phyloP scores from a whole-genome alignment of 768 basidiomycete genomes.

The Nidularia sp. region DNA sequence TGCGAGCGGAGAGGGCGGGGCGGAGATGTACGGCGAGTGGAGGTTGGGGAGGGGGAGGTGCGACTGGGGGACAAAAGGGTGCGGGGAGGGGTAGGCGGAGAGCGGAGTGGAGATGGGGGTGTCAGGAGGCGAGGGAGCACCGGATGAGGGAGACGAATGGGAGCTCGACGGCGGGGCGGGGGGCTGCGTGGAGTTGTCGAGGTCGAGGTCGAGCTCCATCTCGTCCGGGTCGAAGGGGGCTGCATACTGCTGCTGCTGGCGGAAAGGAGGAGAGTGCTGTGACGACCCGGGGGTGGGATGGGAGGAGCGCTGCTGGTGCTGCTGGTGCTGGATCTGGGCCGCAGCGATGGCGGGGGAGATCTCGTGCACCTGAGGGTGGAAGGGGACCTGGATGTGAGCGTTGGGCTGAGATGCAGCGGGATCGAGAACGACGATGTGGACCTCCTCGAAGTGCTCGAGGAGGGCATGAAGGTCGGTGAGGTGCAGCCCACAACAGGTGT shows the following conservation, averaged over 20 bases:
- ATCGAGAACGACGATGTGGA: slow-evolving; percentile 75
- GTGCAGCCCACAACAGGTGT: slow-evolving; percentile 83
- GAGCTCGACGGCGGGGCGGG: slow-evolving; percentile 21
- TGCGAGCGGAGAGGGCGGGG: slow-evolving; percentile 45
- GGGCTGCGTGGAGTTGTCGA: slow-evolving; percentile 26
- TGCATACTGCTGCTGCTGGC: slow-evolving; percentile 19
- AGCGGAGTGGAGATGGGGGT: slow-evolving; percentile 50
- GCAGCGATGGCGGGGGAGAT: slow-evolving; percentile 9
- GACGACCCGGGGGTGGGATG: background rate
- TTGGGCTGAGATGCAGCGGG: slow-evolving; percentile 26
- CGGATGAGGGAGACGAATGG: slow-evolving; percentile 36
- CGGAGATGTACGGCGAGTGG: slow-evolving; percentile 32
- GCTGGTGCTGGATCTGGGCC: slow-evolving; percentile 18
- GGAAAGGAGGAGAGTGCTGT: slow-evolving; percentile 6
- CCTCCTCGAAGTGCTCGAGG: slow-evolving; percentile 89
- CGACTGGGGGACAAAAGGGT: slow-evolving; percentile 21
- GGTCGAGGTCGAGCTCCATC: slow-evolving; percentile 77
- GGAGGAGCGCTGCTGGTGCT: slow-evolving; percentile 14
- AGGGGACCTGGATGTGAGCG: slow-evolving; percentile 41
- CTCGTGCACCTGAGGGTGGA: slow-evolving; percentile 34
- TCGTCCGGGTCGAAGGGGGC: slow-evolving; percentile 70
- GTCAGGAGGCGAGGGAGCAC: slow-evolving; percentile 40
- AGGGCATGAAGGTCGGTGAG: slow-evolving; percentile 55
- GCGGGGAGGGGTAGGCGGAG: slow-evolving; percentile 35
- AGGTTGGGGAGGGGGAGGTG: slow-evolving; percentile 11